Evolutionary conservation across 306 rosid species (phyloP).

Genomic region (Inga leiocalycina): DNA sequence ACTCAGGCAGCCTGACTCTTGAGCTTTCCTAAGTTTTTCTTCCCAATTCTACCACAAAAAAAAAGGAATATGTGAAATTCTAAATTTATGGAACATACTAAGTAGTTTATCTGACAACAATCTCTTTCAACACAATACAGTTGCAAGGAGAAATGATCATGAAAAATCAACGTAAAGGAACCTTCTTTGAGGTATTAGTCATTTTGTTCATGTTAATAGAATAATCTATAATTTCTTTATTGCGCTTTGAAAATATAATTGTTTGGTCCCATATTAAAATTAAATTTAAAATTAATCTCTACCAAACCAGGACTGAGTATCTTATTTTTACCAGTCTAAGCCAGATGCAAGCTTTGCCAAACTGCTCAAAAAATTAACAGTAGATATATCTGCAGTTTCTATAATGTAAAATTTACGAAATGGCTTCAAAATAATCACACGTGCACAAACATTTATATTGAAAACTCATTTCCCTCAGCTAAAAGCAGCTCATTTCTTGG

Average conservation of each 20-base stretch:
- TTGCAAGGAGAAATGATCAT: not conserved
- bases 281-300: not conserved
- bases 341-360: not conserved
- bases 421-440: not conserved
- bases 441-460: not conserved
- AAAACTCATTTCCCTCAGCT: not conserved
- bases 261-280: not conserved
- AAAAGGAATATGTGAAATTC: not conserved
- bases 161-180: not conserved
- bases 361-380: constrained; percentile 1
- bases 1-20: constrained; percentile 46
- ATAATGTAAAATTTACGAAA: not conserved
- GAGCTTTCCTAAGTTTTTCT: constrained; percentile 51
- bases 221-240: not conserved
- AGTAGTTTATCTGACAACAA: not conserved
- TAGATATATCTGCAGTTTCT: not conserved
- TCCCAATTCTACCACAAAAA: constrained; percentile 52
- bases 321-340: not conserved
- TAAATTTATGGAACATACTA: not conserved
- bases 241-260: not conserved
- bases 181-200: not conserved
- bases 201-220: not conserved
- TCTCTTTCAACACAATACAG: not conserved
- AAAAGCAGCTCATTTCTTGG: not conserved
- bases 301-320: not conserved